Conservation (phyloP, 1,284 basidiomycete species). For the Cryptococcus wingfieldii region DNA sequence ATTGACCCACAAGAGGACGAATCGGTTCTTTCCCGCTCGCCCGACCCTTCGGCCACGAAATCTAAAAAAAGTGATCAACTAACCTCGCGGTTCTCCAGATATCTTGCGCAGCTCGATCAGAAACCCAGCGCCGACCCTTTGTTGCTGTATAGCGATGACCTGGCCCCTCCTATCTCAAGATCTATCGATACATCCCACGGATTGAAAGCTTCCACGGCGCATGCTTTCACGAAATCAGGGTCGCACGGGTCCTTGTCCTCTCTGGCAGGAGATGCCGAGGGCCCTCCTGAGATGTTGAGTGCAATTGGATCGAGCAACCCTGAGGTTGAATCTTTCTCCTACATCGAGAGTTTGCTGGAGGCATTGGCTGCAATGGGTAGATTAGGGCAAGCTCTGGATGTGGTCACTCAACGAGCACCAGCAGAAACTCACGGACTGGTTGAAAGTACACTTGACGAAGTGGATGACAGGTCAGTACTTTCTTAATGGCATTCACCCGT, state of each 20-base stretch:
- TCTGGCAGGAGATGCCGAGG: slow-evolving; percentile 1
- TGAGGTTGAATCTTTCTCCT: slow-evolving; percentile 87
- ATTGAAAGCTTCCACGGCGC: slow-evolving; percentile 3
- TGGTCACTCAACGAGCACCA: slow-evolving; percentile 74
- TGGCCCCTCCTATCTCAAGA: slow-evolving; percentile 8
- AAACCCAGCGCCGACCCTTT: slow-evolving; percentile 73
- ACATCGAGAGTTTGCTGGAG: slow-evolving; percentile 91
- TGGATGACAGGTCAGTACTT: slow-evolving; percentile 67
- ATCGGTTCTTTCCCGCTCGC: neutral
- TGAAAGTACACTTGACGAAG: slow-evolving; percentile 83
- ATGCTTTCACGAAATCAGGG: slow-evolving; percentile 1
- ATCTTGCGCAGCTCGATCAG: slow-evolving; percentile 65
- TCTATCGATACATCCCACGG: slow-evolving; percentile 1
- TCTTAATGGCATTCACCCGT: neutral
- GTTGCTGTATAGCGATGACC: slow-evolving; percentile 59
- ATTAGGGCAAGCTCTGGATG: slow-evolving; percentile 78
- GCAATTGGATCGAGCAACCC: slow-evolving; percentile 58
- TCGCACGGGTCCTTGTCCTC: slow-evolving; percentile 20
- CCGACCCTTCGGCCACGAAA: neutral
- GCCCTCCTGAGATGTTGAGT: neutral
- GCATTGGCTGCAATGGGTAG: slow-evolving; percentile 86
- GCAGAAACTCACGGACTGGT: slow-evolving; percentile 81
- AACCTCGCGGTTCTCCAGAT: slow-evolving; percentile 53
- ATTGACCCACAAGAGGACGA: slow-evolving; percentile 13
- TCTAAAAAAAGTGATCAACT: slow-evolving; percentile 2